A percentile compares a stretch with the other conserved stretches of the same genome.
phyloP scores from a whole-genome alignment of 2,329 filamentous ascomycete genomes.

The Fusarium pilosicola region DNA sequence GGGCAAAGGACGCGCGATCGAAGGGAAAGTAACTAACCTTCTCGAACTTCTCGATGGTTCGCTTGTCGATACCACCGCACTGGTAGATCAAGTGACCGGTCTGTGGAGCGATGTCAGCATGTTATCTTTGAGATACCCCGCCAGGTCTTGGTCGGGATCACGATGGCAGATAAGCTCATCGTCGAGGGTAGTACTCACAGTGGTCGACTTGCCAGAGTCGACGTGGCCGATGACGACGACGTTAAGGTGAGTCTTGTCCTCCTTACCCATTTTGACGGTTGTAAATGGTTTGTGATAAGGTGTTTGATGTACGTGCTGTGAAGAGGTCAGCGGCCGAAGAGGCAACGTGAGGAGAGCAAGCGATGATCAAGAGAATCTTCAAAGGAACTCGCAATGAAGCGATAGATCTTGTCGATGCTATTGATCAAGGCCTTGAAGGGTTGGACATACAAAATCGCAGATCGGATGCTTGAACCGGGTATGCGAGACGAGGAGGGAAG shows the following conservation, averaged over 20 bases:
- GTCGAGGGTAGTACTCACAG: slow-evolving; percentile 68
- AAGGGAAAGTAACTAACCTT: slow-evolving; percentile 73
- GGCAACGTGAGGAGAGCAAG: background rate
- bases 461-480: slow-evolving; percentile 58
- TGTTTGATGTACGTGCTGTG: slow-evolving; percentile 41
- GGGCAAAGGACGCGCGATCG: slow-evolving; percentile 18
- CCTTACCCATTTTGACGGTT: slow-evolving; percentile 72
- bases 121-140: background rate
- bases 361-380: slow-evolving; percentile 7
- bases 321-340: slow-evolving; percentile 30
- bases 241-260: slow-evolving; percentile 96
- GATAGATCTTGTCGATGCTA: slow-evolving; percentile 21
- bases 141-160: slow-evolving; percentile 20
- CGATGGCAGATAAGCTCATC: slow-evolving; percentile 6
- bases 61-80: slow-evolving; percentile 99
- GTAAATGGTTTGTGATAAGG: slow-evolving; percentile 36
- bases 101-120: slow-evolving; percentile 51
- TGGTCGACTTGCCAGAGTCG: slow-evolving; percentile 99
- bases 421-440: slow-evolving; percentile 15
- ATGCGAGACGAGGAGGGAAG: slow-evolving; percentile 56
- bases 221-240: slow-evolving; percentile 99
- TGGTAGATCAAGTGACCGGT: slow-evolving; percentile 99
- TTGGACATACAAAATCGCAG: slow-evolving; percentile 53
- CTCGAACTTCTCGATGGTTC: slow-evolving; percentile 99
- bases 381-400: slow-evolving; percentile 6